Conservation (phyloP, 345 rosid species). For the Aquilaria yunnanensis region DNA sequence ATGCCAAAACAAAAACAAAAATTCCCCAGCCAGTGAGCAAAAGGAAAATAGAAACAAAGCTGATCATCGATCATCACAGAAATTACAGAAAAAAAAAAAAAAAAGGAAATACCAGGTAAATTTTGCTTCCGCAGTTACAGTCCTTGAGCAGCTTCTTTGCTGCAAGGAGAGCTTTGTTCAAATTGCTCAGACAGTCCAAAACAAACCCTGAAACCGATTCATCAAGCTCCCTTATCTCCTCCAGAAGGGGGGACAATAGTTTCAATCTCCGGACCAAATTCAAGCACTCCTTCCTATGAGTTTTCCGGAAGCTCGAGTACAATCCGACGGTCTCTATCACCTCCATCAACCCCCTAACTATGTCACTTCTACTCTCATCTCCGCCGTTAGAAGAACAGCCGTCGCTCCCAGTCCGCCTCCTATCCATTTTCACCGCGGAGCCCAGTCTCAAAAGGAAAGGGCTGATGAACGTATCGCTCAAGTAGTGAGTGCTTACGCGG, state of each 20-base stretch:
- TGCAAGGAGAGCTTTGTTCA: constrained; percentile 34
- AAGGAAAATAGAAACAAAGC: background rate
- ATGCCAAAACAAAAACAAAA: background rate
- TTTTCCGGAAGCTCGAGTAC: constrained; percentile 30
- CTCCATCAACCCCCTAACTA: constrained; percentile 31
- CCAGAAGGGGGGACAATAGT: constrained; percentile 51
- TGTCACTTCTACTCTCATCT: constrained; percentile 3
- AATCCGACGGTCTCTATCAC: constrained; percentile 39
- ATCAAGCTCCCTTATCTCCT: constrained; percentile 37
- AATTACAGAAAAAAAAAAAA: background rate
- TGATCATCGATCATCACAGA: background rate
- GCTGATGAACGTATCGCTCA: background rate
- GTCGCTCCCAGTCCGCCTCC: constrained; percentile 17
- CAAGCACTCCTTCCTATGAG: constrained; percentile 54
- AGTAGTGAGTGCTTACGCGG: background rate
- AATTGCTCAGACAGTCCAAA: constrained; percentile 22
- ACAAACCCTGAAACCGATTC: constrained; percentile 7
- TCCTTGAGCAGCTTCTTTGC: constrained; percentile 52
- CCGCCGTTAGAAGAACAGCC: constrained; percentile 23
- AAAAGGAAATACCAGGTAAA: constrained; percentile 36
- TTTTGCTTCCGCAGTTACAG: constrained; percentile 55
- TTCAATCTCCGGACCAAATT: constrained; percentile 52
- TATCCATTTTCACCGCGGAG: constrained; percentile 11
- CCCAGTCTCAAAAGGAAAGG: constrained; percentile 9
- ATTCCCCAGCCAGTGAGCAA: background rate